Evolutionary conservation across 495 filamentous ascomycete genomes (phyloP).

Genomic region (Aspergillus avenaceus): DNA sequence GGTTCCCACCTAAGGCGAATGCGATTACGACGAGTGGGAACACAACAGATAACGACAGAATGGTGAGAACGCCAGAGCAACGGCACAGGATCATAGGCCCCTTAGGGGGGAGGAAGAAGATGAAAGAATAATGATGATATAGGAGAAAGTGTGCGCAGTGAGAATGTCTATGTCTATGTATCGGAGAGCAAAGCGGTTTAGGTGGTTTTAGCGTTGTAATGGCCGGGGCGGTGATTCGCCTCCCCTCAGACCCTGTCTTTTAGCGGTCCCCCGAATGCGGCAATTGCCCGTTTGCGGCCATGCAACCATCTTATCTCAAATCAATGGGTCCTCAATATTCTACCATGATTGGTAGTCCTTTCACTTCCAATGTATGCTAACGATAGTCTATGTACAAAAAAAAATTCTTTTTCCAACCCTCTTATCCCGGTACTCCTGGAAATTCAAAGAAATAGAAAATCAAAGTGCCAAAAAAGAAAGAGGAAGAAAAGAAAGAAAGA

Average conservation of each 20-base stretch:
- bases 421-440: neutral
- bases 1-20: neutral
- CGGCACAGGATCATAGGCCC: neutral
- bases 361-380: neutral
- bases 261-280: slow-evolving; percentile 7
- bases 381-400: slow-evolving; percentile 12
- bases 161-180: neutral
- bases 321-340: neutral
- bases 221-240: neutral
- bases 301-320: slow-evolving; percentile 5
- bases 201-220: neutral
- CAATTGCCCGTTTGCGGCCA: slow-evolving; percentile 17
- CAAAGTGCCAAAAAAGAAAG: too few species aligned
- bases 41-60: too few species aligned
- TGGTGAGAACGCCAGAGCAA: too few species aligned
- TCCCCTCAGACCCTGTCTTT: neutral
- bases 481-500: slow-evolving; percentile 1
- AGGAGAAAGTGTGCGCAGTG: neutral
- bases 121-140: neutral
- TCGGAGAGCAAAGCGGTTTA: neutral
- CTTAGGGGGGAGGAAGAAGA: neutral
- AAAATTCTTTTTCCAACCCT: neutral
- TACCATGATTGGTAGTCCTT: neutral
- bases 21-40: neutral
- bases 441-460: slow-evolving; percentile 8